A percentile compares a stretch with the other conserved stretches of the same genome.
phyloP scores from a whole-genome alignment of 2,329 filamentous ascomycete genomes.

The Chrysoporthe austroafricana region DNA sequence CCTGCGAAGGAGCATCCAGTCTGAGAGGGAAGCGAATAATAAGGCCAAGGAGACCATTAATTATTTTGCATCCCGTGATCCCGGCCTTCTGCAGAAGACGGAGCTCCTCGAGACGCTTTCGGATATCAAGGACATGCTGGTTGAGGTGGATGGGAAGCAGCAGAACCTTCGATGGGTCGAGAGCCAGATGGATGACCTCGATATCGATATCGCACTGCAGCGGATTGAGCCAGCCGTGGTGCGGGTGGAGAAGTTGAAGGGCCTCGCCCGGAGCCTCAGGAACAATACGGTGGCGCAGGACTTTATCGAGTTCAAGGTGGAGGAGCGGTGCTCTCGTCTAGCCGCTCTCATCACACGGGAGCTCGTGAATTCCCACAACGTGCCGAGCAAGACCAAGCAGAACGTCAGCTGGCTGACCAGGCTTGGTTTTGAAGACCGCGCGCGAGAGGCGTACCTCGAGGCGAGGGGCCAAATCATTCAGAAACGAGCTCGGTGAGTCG shows the following conservation, averaged over 20 bases:
- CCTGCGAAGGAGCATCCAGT: constrained; percentile 80
- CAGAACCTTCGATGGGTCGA: constrained; percentile 97
- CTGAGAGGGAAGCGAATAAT: constrained; percentile 85
- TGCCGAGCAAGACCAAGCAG: constrained; percentile 75
- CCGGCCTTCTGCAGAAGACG: constrained; percentile 75
- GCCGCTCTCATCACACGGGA: constrained; percentile 77
- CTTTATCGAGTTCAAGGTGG: constrained; percentile 88
- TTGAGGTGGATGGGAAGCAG: constrained; percentile 95
- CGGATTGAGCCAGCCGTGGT: constrained; percentile 83
- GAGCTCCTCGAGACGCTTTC: constrained; percentile 80
- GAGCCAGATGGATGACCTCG: constrained; percentile 90
- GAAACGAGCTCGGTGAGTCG: constrained; percentile 75
- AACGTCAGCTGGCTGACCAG: constrained; percentile 84
- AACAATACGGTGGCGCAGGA: constrained; percentile 87
- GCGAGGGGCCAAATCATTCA: constrained; percentile 79
- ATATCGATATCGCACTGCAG: constrained; percentile 93
- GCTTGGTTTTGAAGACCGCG: constrained; percentile 87
- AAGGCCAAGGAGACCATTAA: constrained; percentile 84
- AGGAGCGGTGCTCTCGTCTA: constrained; percentile 79
- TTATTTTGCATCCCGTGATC: constrained; percentile 80
- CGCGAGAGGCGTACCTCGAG: constrained; percentile 82
- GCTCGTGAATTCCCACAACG: constrained; percentile 76
- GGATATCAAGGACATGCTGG: constrained; percentile 82
- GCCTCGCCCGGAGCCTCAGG: constrained; percentile 77
- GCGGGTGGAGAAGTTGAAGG: constrained; percentile 82